Base-by-base conservation (phyloP, 352 stramenopile species). In the Pythium grandisporangium region DNA sequence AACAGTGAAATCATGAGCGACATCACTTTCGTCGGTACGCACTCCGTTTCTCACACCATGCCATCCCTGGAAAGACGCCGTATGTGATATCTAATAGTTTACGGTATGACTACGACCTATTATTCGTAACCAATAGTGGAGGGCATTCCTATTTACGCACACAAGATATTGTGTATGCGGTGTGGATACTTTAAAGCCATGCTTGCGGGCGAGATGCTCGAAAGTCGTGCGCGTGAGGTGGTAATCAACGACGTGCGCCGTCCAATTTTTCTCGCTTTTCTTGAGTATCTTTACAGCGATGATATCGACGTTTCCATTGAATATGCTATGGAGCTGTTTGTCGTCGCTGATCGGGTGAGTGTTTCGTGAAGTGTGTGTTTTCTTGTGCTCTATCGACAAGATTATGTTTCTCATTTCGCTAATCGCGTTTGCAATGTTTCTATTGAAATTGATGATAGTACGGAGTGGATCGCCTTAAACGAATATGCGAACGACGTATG, bases 271-370 rank as follows among this genome's bases (percentile, higher is more conserved):
- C 66, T 98, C 24, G 72, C 92, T 4, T 83, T 98, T 46, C 64
- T 98, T 44, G 87, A 98, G 49, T 98, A 97, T 58, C 60, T 98
- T 29, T 98, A 98, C 62, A 97, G 90, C 29, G 94, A 98, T 51
- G 89, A 95, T 53, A 74, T 97, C 35, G 86, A 97, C 30, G 71
- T 94, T 22, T 77, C 75, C 11, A 69, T 96, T 6, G 91, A 98
- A 40, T 66, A 95, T 45, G 92, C 91, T 6, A 95, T 97, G 60
- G 89, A 97, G 45, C 68, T 98, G 1, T 97, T 97, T 58, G 94
- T 97, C 32, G 84, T 84, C 16, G 84, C 89, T 0, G 92, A 98
- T 46, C 64, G 76, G 53, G 78, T 89, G 55, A 25, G 61, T 42
- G 19, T 12, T 12, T 32, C 19, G 33, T 38, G 7, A 20, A 10